Evolutionary conservation across 805 yeast species (phyloP).

Genomic region (Yamadazyma nakazawae): DNA sequence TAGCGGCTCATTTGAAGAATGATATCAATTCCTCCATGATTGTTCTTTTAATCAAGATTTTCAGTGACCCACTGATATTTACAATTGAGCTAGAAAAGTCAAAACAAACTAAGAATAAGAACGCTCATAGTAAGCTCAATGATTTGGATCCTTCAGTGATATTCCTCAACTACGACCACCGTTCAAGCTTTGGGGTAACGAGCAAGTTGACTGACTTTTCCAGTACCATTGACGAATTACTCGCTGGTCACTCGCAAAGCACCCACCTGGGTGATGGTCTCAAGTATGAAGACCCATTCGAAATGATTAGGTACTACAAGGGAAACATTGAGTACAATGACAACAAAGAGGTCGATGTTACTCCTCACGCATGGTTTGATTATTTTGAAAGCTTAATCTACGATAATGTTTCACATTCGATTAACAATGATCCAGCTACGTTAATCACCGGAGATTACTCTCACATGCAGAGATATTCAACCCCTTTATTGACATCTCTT

Average conservation of each 20-base stretch:
- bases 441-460: slow-evolving; percentile 27
- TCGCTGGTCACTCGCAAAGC: neutral
- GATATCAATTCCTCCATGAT: slow-evolving; percentile 43
- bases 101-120: slow-evolving; percentile 20
- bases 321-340: slow-evolving; percentile 4
- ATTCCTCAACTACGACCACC: slow-evolving; percentile 47
- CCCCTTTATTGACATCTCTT: slow-evolving; percentile 35
- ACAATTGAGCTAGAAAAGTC: slow-evolving; percentile 17
- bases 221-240: slow-evolving; percentile 24
- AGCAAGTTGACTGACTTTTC: slow-evolving; percentile 38
- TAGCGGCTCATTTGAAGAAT: slow-evolving; percentile 30
- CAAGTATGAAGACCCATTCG: slow-evolving; percentile 14
- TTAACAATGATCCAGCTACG: slow-evolving; percentile 32
- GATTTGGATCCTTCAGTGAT: slow-evolving; percentile 24
- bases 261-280: slow-evolving; percentile 4
- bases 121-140: slow-evolving; percentile 14
- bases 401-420: slow-evolving; percentile 22
- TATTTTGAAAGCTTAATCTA: slow-evolving; percentile 24
- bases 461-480: slow-evolving; percentile 19
- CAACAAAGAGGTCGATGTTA: slow-evolving; percentile 18
- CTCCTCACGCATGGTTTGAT: slow-evolving; percentile 28
- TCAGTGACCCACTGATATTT: slow-evolving; percentile 36
- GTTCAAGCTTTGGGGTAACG: slow-evolving; percentile 51
- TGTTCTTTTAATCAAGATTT: slow-evolving; percentile 34
- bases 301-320: slow-evolving; percentile 8